Evolutionary conservation across 2,329 filamentous ascomycete genomes (phyloP).

Genomic region (Pyrenochaeta sp.): DNA sequence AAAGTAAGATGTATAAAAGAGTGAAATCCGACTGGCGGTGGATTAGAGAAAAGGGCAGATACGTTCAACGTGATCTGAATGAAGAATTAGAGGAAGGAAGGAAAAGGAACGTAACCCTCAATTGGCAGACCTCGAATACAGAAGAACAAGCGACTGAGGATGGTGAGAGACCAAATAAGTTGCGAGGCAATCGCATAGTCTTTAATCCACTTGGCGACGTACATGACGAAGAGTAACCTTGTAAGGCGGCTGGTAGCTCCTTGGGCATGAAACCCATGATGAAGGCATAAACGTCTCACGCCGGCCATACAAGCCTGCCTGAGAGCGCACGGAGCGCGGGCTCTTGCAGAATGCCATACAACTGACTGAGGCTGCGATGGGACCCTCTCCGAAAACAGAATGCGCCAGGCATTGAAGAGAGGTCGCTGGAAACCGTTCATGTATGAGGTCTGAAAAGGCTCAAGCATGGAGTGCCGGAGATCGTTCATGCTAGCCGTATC

Average conservation of each 20-base stretch:
- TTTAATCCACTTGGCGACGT: conserved; percentile 50
- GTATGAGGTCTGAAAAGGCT: not conserved
- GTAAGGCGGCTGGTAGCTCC: conserved; percentile 41
- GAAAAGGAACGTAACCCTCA: conserved; percentile 54
- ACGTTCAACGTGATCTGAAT: conserved; percentile 53
- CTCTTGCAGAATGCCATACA: conserved; percentile 32
- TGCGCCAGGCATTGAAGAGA: conserved; percentile 44
- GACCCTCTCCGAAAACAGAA: conserved; percentile 29
- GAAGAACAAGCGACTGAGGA: conserved; percentile 43
- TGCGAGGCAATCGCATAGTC: conserved; percentile 35
- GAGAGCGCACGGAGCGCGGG: conserved; percentile 39
- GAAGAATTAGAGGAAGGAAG: conserved; percentile 47
- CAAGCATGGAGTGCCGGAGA: conserved; percentile 22
- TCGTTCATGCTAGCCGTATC: conserved; percentile 27
- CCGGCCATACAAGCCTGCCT: conserved; percentile 35
- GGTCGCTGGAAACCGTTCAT: conserved; percentile 13
- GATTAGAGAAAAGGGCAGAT: conserved; percentile 49
- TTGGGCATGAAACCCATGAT: conserved; percentile 52
- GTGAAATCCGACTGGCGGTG: conserved; percentile 49
- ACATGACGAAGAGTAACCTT: conserved; percentile 27
- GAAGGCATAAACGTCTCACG: conserved; percentile 51
- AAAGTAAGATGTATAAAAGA: conserved; percentile 41
- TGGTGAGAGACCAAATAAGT: conserved; percentile 38
- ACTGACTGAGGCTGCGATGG: conserved; percentile 37
- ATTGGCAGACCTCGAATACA: conserved; percentile 38